Evolutionary conservation across 2,329 filamentous ascomycete genomes (phyloP), one percentile per base, ranked within the genome.

Genomic region (Alternaria ethzedia): DNA sequence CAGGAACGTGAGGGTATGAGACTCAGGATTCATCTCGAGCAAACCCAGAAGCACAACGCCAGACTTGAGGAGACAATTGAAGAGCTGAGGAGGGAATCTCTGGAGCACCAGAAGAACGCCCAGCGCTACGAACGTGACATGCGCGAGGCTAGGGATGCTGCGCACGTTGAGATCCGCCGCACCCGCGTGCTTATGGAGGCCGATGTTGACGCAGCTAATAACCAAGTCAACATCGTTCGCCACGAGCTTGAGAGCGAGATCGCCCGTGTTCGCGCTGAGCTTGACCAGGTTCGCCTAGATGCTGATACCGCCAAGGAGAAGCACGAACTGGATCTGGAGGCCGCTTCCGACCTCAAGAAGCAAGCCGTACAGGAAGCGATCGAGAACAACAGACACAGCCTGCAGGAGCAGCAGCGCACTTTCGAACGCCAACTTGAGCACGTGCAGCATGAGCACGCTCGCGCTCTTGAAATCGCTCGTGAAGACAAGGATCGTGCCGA

Each of bases 401-500:
- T 90, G 21, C 80, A 87, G 57, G 86, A 90, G 54, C 84, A 87
- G 72, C 75, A 79, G 44, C 73, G 76, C 36, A 68, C 68, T 3
- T 80, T 79, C 47, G 79, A 82, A 50, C 77, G 76, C 36, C 75
- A 74, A 20, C 68, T 81, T 25, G 76, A 79, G 43, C 60, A 69
- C 70, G 82, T 95, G 23, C 76, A 74, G 43, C 68, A 77, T 62
- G 90, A 91, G 68, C 91, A 96, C 77, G 63, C 66, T 60, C 75
- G 79, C 58, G 89, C 90, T 67, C 82, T 97, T 62, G 88, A 86
- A 74, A 93, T 91, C 70, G 87, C 89, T 10, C 84, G 88, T 6
- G 94, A 98, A 75, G 94, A 98, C 80, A 91, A 90, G 63, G 89
- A 95, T 72, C 90, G 92, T 54, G 85, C 89, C 3, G 94, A 97